Evolutionary conservation across 768 basidiomycete genomes (phyloP).

Genomic region (Boletus eberwhitei): DNA sequence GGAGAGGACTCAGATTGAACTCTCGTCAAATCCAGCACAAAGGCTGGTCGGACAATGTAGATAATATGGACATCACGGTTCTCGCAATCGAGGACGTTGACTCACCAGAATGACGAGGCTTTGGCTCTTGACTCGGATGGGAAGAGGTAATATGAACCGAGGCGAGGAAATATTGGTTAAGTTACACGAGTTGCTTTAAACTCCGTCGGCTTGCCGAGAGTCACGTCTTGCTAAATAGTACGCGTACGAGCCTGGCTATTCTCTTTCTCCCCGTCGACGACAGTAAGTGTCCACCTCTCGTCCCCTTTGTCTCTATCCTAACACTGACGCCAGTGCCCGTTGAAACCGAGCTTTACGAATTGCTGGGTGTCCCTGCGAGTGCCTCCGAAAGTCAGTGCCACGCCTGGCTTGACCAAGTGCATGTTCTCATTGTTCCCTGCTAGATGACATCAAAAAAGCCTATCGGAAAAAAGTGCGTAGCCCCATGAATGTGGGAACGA

Average conservation of each 20-base stretch:
- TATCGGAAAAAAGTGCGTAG: constrained; percentile 82
- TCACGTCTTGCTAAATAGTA: constrained; percentile 26
- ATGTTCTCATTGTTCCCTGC: constrained; percentile 10
- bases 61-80: constrained; percentile 67
- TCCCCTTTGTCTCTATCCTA: background rate
- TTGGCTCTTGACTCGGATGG: background rate
- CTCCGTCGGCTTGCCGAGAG: constrained; percentile 31
- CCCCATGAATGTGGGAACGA: background rate
- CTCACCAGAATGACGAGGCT: constrained; percentile 18
- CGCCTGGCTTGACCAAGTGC: background rate
- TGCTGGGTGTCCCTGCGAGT: constrained; percentile 67
- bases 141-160: background rate
- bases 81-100: constrained; percentile 2
- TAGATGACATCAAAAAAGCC: constrained; percentile 90
- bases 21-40: constrained; percentile 49
- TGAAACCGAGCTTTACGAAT: constrained; percentile 82
- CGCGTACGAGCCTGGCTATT: constrained; percentile 15
- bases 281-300: constrained; percentile 26
- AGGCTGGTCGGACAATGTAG: constrained; percentile 86
- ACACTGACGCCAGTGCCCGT: constrained; percentile 51
- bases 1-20: constrained; percentile 24
- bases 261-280: constrained; percentile 7
- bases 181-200: constrained; percentile 22
- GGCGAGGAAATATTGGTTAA: background rate
- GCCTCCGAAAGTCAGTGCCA: constrained; percentile 64